Conservation (phyloP, 1,284 basidiomycete species). For the Fomitopsis betulina region DNA sequence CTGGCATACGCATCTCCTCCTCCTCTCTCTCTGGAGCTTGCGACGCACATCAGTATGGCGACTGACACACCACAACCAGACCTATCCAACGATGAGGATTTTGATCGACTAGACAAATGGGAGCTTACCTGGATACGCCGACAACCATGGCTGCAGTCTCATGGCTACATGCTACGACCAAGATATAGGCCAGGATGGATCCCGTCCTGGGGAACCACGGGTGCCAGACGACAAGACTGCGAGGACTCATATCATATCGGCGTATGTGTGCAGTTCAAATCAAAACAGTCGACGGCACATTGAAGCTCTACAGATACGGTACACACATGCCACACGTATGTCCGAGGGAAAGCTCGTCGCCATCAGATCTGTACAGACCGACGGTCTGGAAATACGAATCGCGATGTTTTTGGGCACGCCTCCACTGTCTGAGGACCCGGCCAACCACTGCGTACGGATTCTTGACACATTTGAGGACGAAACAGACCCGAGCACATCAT, state of each 20-base stretch:
- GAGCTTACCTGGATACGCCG: conserved; percentile 1
- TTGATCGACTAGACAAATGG: not conserved
- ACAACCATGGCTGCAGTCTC: conserved; percentile 1
- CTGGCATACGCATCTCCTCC: too few species aligned
- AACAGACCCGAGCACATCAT: conserved; percentile 1
- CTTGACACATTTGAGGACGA: conserved; percentile 16
- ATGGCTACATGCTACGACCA: conserved; percentile 10
- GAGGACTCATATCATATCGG: too few species aligned
- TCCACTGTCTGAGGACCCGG: conserved; percentile 16
- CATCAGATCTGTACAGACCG: conserved; percentile 17
- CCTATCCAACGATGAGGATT: not conserved
- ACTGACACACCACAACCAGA: too few species aligned
- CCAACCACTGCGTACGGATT: conserved; percentile 18
- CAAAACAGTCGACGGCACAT: too few species aligned
- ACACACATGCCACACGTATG: conserved; percentile 19
- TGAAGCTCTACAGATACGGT: too few species aligned
- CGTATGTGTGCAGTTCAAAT: too few species aligned
- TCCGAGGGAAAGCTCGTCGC: conserved; percentile 21
- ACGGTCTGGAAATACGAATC: conserved; percentile 18
- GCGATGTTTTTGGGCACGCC: conserved; percentile 7
- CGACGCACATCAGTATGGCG: too few species aligned
- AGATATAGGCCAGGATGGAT: conserved; percentile 3
- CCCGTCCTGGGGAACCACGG: conserved; percentile 12
- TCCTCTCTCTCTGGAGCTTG: too few species aligned
- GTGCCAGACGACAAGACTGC: not conserved